These are phyloP conservation scores for Tulasnella sp. DNA, from an alignment of 768 basidiomycete genomes.

Conservation along the genomic window DNA sequence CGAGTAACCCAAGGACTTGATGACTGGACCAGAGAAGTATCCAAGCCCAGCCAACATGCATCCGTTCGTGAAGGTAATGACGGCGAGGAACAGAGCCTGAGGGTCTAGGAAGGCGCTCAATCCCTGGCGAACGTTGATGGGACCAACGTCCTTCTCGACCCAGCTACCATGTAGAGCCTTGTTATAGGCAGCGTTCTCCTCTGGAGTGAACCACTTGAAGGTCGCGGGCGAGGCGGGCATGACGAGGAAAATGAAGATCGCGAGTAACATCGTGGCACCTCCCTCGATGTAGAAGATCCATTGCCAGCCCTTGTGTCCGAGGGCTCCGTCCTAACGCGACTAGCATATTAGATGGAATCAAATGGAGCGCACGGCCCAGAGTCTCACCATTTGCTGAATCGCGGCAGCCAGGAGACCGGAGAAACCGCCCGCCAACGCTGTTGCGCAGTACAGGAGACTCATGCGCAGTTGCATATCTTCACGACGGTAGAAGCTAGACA, in stretches of 20 bases:
- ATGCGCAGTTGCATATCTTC: background rate
- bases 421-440: background rate
- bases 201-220: background rate
- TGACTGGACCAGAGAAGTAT: conserved; percentile 13
- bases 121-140: background rate
- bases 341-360: too few relatives aligned
- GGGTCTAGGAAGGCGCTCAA: background rate
- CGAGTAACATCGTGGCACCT: background rate
- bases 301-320: background rate
- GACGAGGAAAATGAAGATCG: background rate
- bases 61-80: background rate
- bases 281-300: conserved; percentile 2
- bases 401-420: background rate
- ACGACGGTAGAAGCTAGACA: background rate
- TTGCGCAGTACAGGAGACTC: background rate
- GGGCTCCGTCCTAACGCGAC: background rate
- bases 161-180: background rate
- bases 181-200: background rate
- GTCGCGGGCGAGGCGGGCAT: background rate
- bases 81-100: background rate
- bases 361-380: too few relatives aligned
- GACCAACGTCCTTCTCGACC: background rate
- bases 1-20: conserved; percentile 15
- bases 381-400: background rate
- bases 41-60: conserved; percentile 2